Percentiles rank a stretch among this genome's conserved stretches.
phyloP scores from a whole-genome alignment of 495 filamentous ascomycete genomes.

The Aspergillus biplanus region DNA sequence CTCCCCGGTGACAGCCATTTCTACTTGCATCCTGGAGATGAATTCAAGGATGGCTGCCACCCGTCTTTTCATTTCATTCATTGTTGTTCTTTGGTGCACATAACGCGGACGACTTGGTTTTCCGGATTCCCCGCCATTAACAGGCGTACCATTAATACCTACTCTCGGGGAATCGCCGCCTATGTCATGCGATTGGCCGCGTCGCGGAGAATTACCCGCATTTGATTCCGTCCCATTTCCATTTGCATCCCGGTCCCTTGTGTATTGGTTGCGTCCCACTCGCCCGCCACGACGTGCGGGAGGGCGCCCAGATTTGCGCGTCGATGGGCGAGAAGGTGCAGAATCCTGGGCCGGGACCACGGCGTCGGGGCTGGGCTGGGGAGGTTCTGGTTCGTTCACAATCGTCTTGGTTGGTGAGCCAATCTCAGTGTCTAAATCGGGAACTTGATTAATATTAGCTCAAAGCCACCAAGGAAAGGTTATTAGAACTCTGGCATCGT shows the following conservation, averaged over 20 bases:
- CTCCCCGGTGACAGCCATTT: slow-evolving; percentile 67
- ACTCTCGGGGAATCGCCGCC: slow-evolving; percentile 48
- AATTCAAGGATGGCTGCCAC: slow-evolving; percentile 85
- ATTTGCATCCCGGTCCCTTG: slow-evolving; percentile 69
- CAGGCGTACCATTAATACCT: slow-evolving; percentile 37
- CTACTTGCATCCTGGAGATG: slow-evolving; percentile 87
- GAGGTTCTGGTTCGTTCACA: slow-evolving; percentile 43
- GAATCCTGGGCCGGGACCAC: slow-evolving; percentile 51
- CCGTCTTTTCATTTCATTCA: slow-evolving; percentile 89
- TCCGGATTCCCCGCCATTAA: slow-evolving; percentile 50
- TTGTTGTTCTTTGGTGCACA: slow-evolving; percentile 65
- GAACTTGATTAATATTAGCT: slow-evolving; percentile 20
- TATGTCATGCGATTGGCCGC: slow-evolving; percentile 68
- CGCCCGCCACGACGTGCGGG: slow-evolving; percentile 65
- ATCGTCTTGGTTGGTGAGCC: slow-evolving; percentile 45
- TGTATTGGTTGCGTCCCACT: slow-evolving; percentile 86
- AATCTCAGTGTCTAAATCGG: slow-evolving; percentile 44
- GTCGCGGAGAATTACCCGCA: slow-evolving; percentile 58
- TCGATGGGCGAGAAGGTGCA: slow-evolving; percentile 46
- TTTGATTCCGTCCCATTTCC: slow-evolving; percentile 53
- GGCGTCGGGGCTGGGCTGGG: slow-evolving; percentile 56
- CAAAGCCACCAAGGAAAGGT: neutral
- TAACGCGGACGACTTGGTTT: slow-evolving; percentile 63
- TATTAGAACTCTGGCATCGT: slow-evolving; percentile 12
- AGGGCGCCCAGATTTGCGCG: slow-evolving; percentile 70